Conservation (phyloP, 371 early-diverging fungal genomes). For the Apophysomyces elegans region DNA sequence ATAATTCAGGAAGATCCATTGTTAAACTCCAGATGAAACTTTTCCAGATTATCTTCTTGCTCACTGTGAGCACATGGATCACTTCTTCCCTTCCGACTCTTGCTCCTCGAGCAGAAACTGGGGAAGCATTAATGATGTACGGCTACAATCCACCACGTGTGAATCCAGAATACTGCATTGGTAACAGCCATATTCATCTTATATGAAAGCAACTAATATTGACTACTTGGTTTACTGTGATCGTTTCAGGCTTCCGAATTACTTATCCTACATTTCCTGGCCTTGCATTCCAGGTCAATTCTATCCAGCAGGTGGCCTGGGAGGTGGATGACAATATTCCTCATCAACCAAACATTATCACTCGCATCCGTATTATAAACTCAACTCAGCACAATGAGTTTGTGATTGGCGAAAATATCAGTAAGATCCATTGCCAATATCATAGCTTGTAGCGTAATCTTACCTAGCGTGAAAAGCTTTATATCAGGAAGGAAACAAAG, state of each 20-base stretch:
- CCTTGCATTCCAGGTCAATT: slow-evolving; percentile 19
- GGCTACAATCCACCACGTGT: slow-evolving; percentile 56
- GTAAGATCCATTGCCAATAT: slow-evolving; percentile 15
- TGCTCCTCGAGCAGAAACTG: slow-evolving; percentile 29
- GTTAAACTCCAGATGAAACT: background rate
- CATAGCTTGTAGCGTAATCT: background rate
- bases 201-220: too few species aligned
- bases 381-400: slow-evolving; percentile 29
- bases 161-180: slow-evolving; percentile 51
- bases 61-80: background rate
- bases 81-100: background rate
- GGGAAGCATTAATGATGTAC: slow-evolving; percentile 44
- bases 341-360: slow-evolving; percentile 29
- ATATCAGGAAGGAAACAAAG: slow-evolving; percentile 26
- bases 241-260: slow-evolving; percentile 27
- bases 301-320: slow-evolving; percentile 30
- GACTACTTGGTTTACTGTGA: too few species aligned
- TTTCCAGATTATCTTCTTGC: background rate
- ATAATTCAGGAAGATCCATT: background rate
- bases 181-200: slow-evolving; percentile 12
- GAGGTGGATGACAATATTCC: slow-evolving; percentile 28
- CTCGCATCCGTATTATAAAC: slow-evolving; percentile 39
- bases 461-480: slow-evolving; percentile 16
- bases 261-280: slow-evolving; percentile 30
- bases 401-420: slow-evolving; percentile 36